Base-by-base conservation (phyloP, 2,329 filamentous ascomycete species). In the Diplodia seriata region DNA sequence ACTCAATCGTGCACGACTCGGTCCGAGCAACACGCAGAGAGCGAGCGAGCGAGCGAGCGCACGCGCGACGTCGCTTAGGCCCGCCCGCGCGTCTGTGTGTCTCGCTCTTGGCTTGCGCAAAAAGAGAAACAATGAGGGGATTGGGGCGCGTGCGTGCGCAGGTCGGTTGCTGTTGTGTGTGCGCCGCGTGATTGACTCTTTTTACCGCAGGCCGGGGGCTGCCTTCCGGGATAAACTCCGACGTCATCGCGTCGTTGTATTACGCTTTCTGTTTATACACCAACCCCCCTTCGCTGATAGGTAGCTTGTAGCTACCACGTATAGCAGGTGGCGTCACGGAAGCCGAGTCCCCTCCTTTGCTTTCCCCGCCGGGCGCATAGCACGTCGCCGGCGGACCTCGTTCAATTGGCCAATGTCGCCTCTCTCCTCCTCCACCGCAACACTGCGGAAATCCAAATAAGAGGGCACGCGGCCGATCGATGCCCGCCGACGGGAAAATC, bases 401-500 rank as follows among this genome's bases (percentile, higher is more conserved):
- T 47, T n/a, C 40, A 9, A 47, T 47, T 47, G 40, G 40, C 18
- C 5, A 7, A 47, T n/a, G 15, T 20, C n/a, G 18, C 43, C 43
- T 20, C 43, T 6, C 43, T 6, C 43, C 43, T n/a, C 15, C 18
- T 47, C 43, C 18, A 20, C 43, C 43, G 43, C 43, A 18, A 47
- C 43, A 47, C 11, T 18, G 43, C 43, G 18, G 18, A 3, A 7
- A 20, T 47, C 43, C 8, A 47, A 47, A 47, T 7, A 7, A 26
- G 18, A n/a, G 18, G 40, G 40, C 40, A 47, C 40, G n/a, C 18
- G 43, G 43, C 6, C 18, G 43, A 47, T 47, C 40, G 40, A 43
- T 47, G 54, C 12, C 40, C n/a, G 54, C 18, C 31, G 23, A 26
- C 54, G 54, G 54, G 31, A 31, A 55, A 55, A 55, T 18, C 36